Base-by-base conservation (phyloP, 305 asterid species). In the Solanum hybrid region DNA sequence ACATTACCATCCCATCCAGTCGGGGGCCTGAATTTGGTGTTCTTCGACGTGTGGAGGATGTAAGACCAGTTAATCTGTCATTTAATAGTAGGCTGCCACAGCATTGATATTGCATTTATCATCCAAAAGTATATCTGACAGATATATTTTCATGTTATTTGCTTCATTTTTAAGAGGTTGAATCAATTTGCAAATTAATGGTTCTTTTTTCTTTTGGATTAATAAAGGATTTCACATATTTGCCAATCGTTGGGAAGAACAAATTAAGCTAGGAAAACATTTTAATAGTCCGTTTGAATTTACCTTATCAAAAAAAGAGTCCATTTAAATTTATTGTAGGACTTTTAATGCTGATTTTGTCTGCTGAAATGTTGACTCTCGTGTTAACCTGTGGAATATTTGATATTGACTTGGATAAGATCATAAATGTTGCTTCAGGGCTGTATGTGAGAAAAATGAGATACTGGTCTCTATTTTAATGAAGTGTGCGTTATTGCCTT, bases 1-100 rank as follows among this genome's bases (percentile, higher is more conserved):
- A 96, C 89, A 96, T 97, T 64, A 95, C 98, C 51, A 95, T 97
- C 90, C 99, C 98, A 75, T 95, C 99, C 66, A 91, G 93, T n/a
- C 98, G 97, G 64, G 99, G 99, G 51, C 90, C 95, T 34, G 94
- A 95, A 56, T 95, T 92, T 87, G 99, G 99, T 35, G 95, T 93
- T 51, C 99, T 97, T 92, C 95, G 91, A 86, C 95, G 99, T 8
- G 99, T 97, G 89, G 98, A 97, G 92, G 99, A 97, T 90, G 99
- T 93, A 90, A 89, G 94, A 75, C 42, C 37, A 64, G 45, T 72
- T 37, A 56, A 60, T 35, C 38, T 80, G 40, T 79, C 42, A 51
- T 87, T 85, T 42, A 79, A 34, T 40, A 35, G 72, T 64, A 10
- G 38, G 87, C 38, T 82, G n/a, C 87, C 27, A 42, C 87, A 42